Conservation (phyloP, 2,329 filamentous ascomycete genomes). For the Fusarium marasasianum region DNA sequence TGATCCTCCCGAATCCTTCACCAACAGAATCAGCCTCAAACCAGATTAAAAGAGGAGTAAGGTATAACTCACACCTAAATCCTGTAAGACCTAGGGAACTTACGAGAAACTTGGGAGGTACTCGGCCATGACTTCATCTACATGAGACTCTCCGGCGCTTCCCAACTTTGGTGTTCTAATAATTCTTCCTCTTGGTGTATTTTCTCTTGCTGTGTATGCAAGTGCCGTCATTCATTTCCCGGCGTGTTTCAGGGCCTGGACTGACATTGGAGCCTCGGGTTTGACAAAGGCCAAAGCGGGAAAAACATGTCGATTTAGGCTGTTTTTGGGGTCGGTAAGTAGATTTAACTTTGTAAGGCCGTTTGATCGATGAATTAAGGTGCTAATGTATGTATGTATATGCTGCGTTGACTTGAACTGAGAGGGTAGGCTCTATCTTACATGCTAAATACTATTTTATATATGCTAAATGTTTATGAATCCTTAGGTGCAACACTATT, state of each 20-base stretch:
- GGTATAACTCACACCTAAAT: not conserved
- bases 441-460: not conserved
- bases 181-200: not conserved
- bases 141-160: not conserved
- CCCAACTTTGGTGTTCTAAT: not conserved
- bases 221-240: conserved; percentile 11
- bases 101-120: not conserved
- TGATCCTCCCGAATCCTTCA: conserved; percentile 2
- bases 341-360: not conserved
- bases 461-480: not conserved
- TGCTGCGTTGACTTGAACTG: not conserved
- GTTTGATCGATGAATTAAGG: not conserved
- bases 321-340: not conserved
- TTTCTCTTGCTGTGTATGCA: not conserved
- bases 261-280: not conserved
- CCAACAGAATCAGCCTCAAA: not conserved
- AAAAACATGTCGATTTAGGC: not conserved
- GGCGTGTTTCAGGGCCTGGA: conserved; percentile 12
- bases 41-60: not conserved
- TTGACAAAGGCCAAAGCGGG: not conserved
- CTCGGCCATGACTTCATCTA: not conserved
- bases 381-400: not conserved
- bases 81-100: not conserved
- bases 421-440: not conserved
- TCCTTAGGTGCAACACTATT: not conserved